Evolutionary conservation across 1,284 basidiomycete species (phyloP).

Genomic region (Puccinia polysora): DNA sequence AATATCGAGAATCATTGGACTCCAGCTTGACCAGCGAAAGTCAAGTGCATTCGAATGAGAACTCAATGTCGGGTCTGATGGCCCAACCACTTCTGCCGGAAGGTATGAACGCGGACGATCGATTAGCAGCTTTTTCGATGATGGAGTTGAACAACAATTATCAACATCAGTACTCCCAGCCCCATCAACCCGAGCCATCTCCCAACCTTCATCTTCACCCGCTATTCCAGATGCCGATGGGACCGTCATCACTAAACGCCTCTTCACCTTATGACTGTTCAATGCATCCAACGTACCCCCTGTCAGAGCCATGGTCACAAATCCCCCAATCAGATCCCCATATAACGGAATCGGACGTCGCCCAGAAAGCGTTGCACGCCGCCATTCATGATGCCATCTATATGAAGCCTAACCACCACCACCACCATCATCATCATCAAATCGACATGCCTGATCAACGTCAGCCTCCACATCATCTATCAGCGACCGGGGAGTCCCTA

Average conservation of each 20-base stretch:
- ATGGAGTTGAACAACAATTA: slow-evolving; percentile 32
- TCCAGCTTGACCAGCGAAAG: neutral
- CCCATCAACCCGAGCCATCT: slow-evolving; percentile 17
- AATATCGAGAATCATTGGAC: neutral
- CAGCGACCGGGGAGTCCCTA: neutral
- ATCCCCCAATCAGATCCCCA: neutral
- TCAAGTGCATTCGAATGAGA: neutral
- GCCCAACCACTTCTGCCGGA: neutral
- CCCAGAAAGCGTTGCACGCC: slow-evolving; percentile 12
- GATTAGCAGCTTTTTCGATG: slow-evolving; percentile 37
- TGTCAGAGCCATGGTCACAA: slow-evolving; percentile 11
- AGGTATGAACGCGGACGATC: slow-evolving; percentile 21
- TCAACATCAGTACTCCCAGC: slow-evolving; percentile 1
- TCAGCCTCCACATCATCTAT: neutral
- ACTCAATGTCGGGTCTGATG: neutral
- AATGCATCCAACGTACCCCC: neutral
- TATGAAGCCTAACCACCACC: neutral
- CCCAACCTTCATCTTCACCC: slow-evolving; percentile 26
- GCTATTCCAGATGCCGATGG: slow-evolving; percentile 34
- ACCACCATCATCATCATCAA: neutral
- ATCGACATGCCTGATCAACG: neutral
- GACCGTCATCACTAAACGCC: neutral
- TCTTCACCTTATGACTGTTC: slow-evolving; percentile 14
- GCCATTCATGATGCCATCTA: slow-evolving; percentile 25
- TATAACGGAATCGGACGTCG: neutral